A percentile compares a stretch with the other conserved stretches of the same genome.
Conservation (phyloP, 2,329 filamentous ascomycete species). For the Phaeosphaeriaceae sp. region DNA sequence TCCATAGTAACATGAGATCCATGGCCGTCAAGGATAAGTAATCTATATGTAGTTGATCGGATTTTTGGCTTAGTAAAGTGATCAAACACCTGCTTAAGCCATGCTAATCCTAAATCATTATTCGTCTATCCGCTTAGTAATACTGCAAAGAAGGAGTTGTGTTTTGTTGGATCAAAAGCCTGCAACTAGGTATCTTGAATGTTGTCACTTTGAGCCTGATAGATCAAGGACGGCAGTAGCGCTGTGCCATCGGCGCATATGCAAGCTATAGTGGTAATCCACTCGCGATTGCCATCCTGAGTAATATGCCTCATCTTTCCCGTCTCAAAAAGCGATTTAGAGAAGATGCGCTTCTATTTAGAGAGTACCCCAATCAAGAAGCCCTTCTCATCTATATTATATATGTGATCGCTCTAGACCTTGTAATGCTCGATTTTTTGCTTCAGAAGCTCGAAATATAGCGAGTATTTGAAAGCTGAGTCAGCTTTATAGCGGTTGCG, state of each 20-base stretch:
- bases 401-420: too few relatives aligned
- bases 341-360: slow-evolving; percentile 7
- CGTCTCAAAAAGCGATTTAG: background rate
- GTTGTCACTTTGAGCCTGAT: slow-evolving; percentile 10
- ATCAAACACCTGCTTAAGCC: slow-evolving; percentile 1
- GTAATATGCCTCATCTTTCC: background rate
- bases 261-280: slow-evolving; percentile 14
- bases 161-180: background rate
- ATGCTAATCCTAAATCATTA: slow-evolving; percentile 1
- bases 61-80: slow-evolving; percentile 1
- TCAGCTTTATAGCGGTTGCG: slow-evolving; percentile 21
- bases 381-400: slow-evolving; percentile 15
- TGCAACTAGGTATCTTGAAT: background rate
- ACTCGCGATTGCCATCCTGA: slow-evolving; percentile 8
- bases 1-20: slow-evolving; percentile 8
- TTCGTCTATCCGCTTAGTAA: slow-evolving; percentile 2
- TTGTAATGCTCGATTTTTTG: slow-evolving; percentile 5
- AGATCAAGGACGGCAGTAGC: slow-evolving; percentile 13
- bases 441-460: slow-evolving; percentile 18
- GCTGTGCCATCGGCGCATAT: slow-evolving; percentile 11
- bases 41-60: background rate
- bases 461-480: slow-evolving; percentile 17
- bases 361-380: slow-evolving; percentile 5
- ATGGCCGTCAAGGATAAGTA: slow-evolving; percentile 17
- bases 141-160: background rate